Base-by-base conservation (phyloP, 768 basidiomycete genomes). In the Lentinula boryana region DNA sequence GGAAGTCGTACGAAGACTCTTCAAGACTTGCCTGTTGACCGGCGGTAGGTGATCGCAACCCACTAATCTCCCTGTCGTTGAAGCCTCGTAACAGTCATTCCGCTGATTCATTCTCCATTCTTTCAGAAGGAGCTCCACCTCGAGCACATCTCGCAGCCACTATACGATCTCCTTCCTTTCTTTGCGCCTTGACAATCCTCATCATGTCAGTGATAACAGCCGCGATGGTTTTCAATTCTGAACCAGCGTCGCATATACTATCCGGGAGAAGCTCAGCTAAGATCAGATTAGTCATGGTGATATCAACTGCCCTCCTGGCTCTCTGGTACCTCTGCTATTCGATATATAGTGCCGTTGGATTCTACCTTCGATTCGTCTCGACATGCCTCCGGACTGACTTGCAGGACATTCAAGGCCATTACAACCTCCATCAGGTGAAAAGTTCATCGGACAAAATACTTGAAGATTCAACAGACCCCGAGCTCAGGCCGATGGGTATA, bases 61-160 rank as follows among this genome's bases (percentile, higher is more conserved):
- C 23, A 9, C 44, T 23, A n/a, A 21, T 5, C n/a, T 48, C 9
- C 46, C 46, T 43, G 5, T 27, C 27, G 21, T 36, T 23, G 16
- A 40, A 54, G 13, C n/a, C n/a, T 54, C 13, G 32, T 21, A 31
- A 48, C 15, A 40, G 21, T 16, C 1, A 33, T 9, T 16, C 12
- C 32, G 5, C 43, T 60, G 21, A 35, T 23, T 12, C 50, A 50
- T 49, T 35, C 60, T 40, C 10, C 51, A n/a, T 54, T 16, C 36
- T 23, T 35, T 15, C 18, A 72, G 70, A 59, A 31, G 64, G 61
- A n/a, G 68, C 71, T 1, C 68, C 68, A 5, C 63, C 44, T 40
- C 36, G 49, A 31, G 62, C 63, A 3, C 56, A 68, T 21, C 51
- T 62, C 15, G 61, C 52, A 9, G 33, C 62, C 21, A 49, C 62